Evolutionary conservation across 148 eudicot genomes (phyloP), one percentile per base, ranked within the genome.

Genomic region (Chenopodium album): DNA sequence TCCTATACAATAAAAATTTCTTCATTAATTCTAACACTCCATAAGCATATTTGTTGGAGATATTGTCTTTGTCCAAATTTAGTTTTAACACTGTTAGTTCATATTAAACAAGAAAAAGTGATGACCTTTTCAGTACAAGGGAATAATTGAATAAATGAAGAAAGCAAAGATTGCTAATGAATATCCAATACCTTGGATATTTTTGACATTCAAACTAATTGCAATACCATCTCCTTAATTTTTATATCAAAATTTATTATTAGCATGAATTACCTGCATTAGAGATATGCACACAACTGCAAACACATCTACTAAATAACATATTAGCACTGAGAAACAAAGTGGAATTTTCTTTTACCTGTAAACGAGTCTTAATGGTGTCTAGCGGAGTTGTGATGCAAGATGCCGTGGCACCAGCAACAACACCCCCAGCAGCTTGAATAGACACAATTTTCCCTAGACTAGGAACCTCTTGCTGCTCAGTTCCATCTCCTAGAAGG

Each of bases 321-420:
- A 50, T 23, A 48, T 26, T 1, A 74, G 11, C 77, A 14, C 37
- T 47, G 11, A 52, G n/a, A 74, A 23, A 26, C 3, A 26, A 26
- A 7, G 31, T 5, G 5, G 17, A 50, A 75, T 19, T 59, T 75
- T 81, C 80, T 75, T 80, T 78, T 70, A 94, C 98, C 90, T 97
- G 99, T 54, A 92, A 85, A 47, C 99, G 95, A 72, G 99, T 96
- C 86, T 96, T 96, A 64, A 96, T 94, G 52, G 99, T 96, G 80
- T 96, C 99, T 83, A 96, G 70, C 46, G 99, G 99, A 67, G 98
- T 96, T 74, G 99, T 94, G 82, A 96, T 89, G 87, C 88, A 94
- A 79, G 99, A 91, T 80, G 98, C 95, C 20, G 92, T 87, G 65
- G 97, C 97, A 85, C 97, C 99, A 71, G 99, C 99, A 79, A 86